Evolutionary conservation across 495 filamentous ascomycete species (phyloP), one percentile per base, ranked within the genome.

Genomic region (Aspergillus saccharolyticus): DNA sequence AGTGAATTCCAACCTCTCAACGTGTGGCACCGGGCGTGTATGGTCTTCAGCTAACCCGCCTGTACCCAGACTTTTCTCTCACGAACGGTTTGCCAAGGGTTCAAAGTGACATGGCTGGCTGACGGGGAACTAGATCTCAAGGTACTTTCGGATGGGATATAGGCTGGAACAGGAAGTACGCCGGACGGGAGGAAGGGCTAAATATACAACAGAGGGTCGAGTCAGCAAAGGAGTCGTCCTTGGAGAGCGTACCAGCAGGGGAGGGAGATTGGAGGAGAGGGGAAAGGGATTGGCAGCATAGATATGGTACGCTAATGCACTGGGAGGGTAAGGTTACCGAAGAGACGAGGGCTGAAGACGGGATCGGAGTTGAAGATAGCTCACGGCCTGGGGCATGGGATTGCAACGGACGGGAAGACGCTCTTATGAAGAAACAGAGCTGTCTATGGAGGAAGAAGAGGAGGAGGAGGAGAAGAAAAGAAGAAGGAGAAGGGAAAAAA

Each of bases 401-500:
- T 61, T 42, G 25, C 14, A 33, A 54, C n/a, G 24, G 46, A 51
- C 52, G 20, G 42, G 56, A 61, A 14, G 52, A 54, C 30, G 44
- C 28, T 56, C 61, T 66, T 63, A 65, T 63, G 53, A 55, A 54
- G 58, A 49, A 51, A 42, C 44, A 52, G 49, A 65, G 22, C 50
- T 56, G 33, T 56, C 43, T 59, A 53, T 58, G 56, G 61, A 46
- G 59, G 56, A 63, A 57, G 50, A 51, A 63, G 52, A 44, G 53
- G 53, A 66, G 55, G 57, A 66, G 54, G 59, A 63, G 51, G 53
- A 62, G 63, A 64, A 56, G 48, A 60, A 48, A 58, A 55, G 59
- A 54, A 61, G 55, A 63, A 67, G 57, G 69, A 54, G 52, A 58
- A 51, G 56, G 55, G 63, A 68, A 70, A 74, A 61, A 60, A 53